Percentiles rank a stretch among this genome's conserved stretches.
Evolutionary conservation across 1,139 yeast genomes (phyloP).

Genomic region (Debaryomycetaceae sp.): DNA sequence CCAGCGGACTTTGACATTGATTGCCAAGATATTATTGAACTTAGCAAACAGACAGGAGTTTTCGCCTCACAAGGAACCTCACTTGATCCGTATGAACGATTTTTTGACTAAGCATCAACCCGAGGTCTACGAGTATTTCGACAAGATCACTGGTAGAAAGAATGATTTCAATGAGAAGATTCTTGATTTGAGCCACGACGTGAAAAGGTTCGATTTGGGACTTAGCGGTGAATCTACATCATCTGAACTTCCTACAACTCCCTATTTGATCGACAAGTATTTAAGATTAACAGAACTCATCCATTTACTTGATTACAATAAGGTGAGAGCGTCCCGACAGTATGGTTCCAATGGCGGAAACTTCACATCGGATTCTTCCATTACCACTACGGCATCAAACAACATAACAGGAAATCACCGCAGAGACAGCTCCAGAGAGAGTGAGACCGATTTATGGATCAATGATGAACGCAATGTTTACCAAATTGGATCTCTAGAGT

Average conservation of each 20-base stretch:
- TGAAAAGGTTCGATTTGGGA: slow-evolving; percentile 49
- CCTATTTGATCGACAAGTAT: slow-evolving; percentile 65
- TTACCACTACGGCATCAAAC: slow-evolving; percentile 1
- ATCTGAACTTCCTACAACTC: slow-evolving; percentile 63
- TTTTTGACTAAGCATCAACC: slow-evolving; percentile 58
- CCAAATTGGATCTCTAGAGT: slow-evolving; percentile 53
- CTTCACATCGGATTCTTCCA: slow-evolving; percentile 1
- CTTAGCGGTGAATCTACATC: slow-evolving; percentile 43
- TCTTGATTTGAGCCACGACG: slow-evolving; percentile 55
- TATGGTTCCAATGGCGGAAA: background rate
- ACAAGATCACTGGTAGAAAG: slow-evolving; percentile 66
- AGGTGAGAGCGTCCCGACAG: slow-evolving; percentile 1
- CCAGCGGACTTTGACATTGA: slow-evolving; percentile 73
- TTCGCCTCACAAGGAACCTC: slow-evolving; percentile 77
- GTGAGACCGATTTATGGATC: slow-evolving; percentile 11
- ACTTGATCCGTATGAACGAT: slow-evolving; percentile 64
- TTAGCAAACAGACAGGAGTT: slow-evolving; percentile 75
- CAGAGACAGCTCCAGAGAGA: slow-evolving; percentile 10
- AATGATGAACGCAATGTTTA: slow-evolving; percentile 31
- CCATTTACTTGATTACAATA: slow-evolving; percentile 32
- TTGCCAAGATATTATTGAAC: slow-evolving; percentile 79
- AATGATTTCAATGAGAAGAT: slow-evolving; percentile 61
- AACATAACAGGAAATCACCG: slow-evolving; percentile 3
- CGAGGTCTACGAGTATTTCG: slow-evolving; percentile 66
- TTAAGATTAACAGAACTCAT: slow-evolving; percentile 58